Conservation (phyloP, 768 basidiomycete genomes). For the Phaffia tasmanica region DNA sequence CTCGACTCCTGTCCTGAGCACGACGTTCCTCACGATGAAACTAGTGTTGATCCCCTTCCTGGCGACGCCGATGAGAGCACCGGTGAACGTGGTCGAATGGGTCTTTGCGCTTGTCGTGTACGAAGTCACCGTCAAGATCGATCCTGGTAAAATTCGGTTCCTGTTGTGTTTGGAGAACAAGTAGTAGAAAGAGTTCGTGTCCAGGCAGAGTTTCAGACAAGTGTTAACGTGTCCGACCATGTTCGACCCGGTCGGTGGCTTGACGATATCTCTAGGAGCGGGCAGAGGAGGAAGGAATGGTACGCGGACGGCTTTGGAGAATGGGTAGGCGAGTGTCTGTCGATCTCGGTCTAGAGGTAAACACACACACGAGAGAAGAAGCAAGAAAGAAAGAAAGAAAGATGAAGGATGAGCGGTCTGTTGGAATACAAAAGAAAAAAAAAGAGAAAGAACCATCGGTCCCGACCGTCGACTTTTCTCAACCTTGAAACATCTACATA, state of each 20-base stretch:
- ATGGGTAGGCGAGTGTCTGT: constrained; percentile 47
- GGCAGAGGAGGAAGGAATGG: constrained; percentile 37
- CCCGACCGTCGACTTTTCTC: too few relatives aligned
- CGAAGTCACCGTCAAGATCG: constrained; percentile 63
- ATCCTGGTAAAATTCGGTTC: constrained; percentile 62
- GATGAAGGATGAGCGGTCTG: neutral
- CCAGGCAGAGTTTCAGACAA: constrained; percentile 52
- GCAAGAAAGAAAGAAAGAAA: neutral
- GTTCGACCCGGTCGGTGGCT: constrained; percentile 56
- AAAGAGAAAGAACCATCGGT: neutral
- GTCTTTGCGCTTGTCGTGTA: constrained; percentile 62
- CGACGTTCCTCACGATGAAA: constrained; percentile 78
- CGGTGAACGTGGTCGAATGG: constrained; percentile 54
- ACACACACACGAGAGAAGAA: neutral
- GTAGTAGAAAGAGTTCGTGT: constrained; percentile 55
- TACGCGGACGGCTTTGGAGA: constrained; percentile 57
- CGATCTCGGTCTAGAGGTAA: constrained; percentile 11
- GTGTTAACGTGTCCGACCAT: constrained; percentile 63
- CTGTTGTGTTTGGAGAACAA: constrained; percentile 57
- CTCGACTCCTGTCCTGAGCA: constrained; percentile 85
- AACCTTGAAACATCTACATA: too few relatives aligned
- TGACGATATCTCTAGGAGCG: constrained; percentile 27
- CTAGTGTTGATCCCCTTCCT: constrained; percentile 68
- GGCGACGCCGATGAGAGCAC: constrained; percentile 71
- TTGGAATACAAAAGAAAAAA: neutral